Evolutionary conservation across 495 filamentous ascomycete genomes (phyloP), one percentile per base, ranked within the genome.

Genomic region (Aspergillus leporis): DNA sequence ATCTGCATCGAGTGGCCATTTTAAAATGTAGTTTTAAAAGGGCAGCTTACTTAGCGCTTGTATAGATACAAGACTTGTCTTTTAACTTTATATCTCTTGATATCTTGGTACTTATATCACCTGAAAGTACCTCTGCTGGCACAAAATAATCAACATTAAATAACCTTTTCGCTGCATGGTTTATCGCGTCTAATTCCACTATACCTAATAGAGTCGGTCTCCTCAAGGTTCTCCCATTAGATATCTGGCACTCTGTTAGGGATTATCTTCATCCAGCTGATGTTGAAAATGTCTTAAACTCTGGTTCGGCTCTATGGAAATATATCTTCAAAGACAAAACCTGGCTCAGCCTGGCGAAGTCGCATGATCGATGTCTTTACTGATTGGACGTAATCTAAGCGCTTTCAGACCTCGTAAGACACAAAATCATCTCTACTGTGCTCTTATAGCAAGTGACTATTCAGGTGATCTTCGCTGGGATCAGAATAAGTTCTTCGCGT

Each of bases 291-390:
- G 28, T 55, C 7, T n/a, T 31, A 45, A 46, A 45, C 38, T 30
- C 53, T n/a, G 28, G 53, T 32, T 32, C 40, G 9, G 18, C 18
- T 13, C 53, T 57, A 13, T 57, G 55, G 55, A 57, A 57, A 49
- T 36, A 51, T 22, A 57, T 57, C 3, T 57, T 57, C 28, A 57
- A 51, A 50, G 45, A 50, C 22, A 40, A 12, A 6, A 50, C 13
- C 25, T 57, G 55, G 55, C 55, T 57, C 7, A 23, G 50, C 4
- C 49, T 50, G 13, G 55, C 55, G 1, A 21, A 23, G 31, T 38
- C 55, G 50, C 49, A 49, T 57, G 55, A 57, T 50, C 30, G 46
- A 57, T 57, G 46, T 43, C 49, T 45, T 8, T 57, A 21, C 45
- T 57, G 14, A 22, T 57, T 25, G 55, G 55, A 21, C 41, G 49